Conservation (phyloP, 805 yeast genomes). For the Wickerhamiella alocasiicola region DNA sequence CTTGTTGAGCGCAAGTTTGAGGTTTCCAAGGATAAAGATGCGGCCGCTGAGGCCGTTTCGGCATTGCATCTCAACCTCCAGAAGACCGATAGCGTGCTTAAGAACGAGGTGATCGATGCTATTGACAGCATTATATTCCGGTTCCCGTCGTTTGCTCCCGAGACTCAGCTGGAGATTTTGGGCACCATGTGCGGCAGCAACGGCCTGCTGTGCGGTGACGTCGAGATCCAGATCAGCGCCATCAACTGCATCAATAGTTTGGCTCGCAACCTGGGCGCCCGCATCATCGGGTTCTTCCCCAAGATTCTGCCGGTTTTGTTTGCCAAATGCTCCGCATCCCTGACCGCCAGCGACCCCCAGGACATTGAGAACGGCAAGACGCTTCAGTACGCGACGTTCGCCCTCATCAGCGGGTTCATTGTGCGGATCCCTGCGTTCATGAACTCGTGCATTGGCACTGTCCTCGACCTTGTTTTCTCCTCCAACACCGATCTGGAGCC, state of each 20-base stretch:
- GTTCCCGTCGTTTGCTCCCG: slow-evolving; percentile 35
- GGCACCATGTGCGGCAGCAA: slow-evolving; percentile 36
- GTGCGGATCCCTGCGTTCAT: slow-evolving; percentile 81
- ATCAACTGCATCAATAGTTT: slow-evolving; percentile 59
- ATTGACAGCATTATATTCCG: slow-evolving; percentile 46
- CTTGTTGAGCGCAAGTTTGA: slow-evolving; percentile 60
- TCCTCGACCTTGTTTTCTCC: slow-evolving; percentile 39
- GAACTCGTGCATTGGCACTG: slow-evolving; percentile 50
- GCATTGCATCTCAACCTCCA: slow-evolving; percentile 33
- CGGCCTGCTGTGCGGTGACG: slow-evolving; percentile 42
- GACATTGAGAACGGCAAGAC: slow-evolving; percentile 24
- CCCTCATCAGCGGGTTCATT: slow-evolving; percentile 60
- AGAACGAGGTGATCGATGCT: slow-evolving; percentile 16
- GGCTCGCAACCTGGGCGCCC: slow-evolving; percentile 68
- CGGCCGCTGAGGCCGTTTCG: slow-evolving; percentile 41
- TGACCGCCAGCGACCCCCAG: slow-evolving; percentile 21
- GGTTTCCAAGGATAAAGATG: slow-evolving; percentile 37
- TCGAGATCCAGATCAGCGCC: slow-evolving; percentile 62
- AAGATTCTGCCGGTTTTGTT: slow-evolving; percentile 68
- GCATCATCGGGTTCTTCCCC: slow-evolving; percentile 73
- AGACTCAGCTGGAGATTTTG: slow-evolving; percentile 37
- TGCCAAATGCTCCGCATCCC: slow-evolving; percentile 39
- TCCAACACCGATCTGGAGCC: slow-evolving; percentile 42
- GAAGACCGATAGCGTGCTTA: slow-evolving; percentile 19
- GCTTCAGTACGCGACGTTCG: slow-evolving; percentile 58